These are phyloP conservation scores for Lepidium sativum DNA, from an alignment of 345 rosid species.

Conservation along the genomic window DNA sequence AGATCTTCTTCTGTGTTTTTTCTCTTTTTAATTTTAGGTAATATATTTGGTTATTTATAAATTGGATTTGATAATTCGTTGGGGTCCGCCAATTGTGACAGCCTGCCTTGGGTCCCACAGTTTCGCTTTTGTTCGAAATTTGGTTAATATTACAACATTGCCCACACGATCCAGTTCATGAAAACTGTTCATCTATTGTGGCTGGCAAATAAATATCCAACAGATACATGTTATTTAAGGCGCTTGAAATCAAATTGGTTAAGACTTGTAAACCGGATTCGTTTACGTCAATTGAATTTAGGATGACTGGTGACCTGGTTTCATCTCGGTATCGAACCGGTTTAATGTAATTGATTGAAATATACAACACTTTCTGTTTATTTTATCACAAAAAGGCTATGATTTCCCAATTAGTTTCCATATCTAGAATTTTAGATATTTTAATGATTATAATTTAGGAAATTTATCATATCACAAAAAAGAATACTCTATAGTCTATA, in stretches of 20 bases:
- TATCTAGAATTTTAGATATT: too few relatives aligned
- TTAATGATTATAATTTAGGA: too few relatives aligned
- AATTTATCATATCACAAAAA: too few relatives aligned
- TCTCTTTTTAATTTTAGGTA: background rate
- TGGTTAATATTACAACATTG: background rate
- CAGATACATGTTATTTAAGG: background rate
- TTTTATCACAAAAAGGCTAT: too few relatives aligned
- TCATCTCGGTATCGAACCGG: background rate
- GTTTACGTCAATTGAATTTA: background rate
- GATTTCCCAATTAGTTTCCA: too few relatives aligned
- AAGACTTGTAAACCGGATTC: background rate
- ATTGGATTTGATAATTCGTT: conserved; percentile 16
- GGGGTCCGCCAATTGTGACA: conserved; percentile 26
- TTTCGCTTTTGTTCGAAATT: background rate
- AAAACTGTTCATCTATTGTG: background rate
- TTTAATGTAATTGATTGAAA: background rate
- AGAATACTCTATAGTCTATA: too few relatives aligned
- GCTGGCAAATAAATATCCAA: background rate
- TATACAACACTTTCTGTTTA: too few relatives aligned
- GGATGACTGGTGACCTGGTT: background rate
- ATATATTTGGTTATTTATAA: background rate
- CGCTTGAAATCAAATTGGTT: too few relatives aligned
- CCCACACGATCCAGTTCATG: conserved; percentile 6
- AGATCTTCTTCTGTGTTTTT: conserved; percentile 2
- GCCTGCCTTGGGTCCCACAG: conserved; percentile 14